Base-by-base conservation (phyloP, 2,329 filamentous ascomycete genomes). In the Incumbomyces lentus region DNA sequence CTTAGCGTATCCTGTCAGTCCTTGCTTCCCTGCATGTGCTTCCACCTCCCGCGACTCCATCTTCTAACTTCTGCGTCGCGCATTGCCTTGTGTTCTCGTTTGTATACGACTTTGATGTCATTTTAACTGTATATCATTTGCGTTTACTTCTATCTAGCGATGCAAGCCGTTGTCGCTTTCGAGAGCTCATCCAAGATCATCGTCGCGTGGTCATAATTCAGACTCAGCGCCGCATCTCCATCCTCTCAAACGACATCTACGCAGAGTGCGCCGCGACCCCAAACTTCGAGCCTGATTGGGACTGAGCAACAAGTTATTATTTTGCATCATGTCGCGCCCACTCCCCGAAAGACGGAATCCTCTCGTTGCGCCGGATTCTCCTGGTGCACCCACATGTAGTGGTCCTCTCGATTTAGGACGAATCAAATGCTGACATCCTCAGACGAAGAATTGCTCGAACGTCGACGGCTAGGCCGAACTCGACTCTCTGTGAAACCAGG, bases 381-480 rank as follows among this genome's bases (percentile, higher is more conserved):
- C 13, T 43, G 57, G 56, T 38, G 64, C 68, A 48, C 70, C 69
- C 49, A 49, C 61, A 35, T 68, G 70, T 73, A 67, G 64, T 69
- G 64, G 46, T 43, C 32, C 31, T 44, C 38, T 47, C 32, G 16
- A 45, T 39, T 35, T 40, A 33, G 17, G 49, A 40, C 43, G 22
- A 26, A 47, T 54, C 57, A 52, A 30, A 34, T 5, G 50, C 33
- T 56, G 50, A 52, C 47, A 32, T 47, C 44, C 7, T 30, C 59
- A 88, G 84, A 84, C 65, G 64, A 73, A 51, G 82, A 86, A 51
- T 80, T 95, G 47, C 79, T 95, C 53, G 72, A 82, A 64, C 82
- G 88, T 61, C 84, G 92, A 60, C 85, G 90, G 57, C 75, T 98
- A 38, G 92, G 90, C 39, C 89, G 95, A 68, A 98, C 92, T 18